Conservation (phyloP, 768 basidiomycete genomes). For the Xerocomellus chrysenteron region DNA sequence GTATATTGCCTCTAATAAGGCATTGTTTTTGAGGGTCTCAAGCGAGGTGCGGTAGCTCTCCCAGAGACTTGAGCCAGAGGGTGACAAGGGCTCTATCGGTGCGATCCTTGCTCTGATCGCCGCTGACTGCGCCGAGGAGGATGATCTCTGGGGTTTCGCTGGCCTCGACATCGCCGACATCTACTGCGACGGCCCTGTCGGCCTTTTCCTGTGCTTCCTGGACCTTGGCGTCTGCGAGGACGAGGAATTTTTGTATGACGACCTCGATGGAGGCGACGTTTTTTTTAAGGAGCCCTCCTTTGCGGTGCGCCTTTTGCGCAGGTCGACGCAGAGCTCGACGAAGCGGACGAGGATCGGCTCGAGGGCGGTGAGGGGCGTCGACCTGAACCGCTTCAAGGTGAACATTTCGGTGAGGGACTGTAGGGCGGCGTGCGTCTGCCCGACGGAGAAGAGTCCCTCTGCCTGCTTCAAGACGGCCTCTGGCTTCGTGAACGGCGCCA, state of each 20-base stretch:
- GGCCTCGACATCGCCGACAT: conserved; percentile 94
- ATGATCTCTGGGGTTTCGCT: conserved; percentile 94
- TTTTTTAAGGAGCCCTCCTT: conserved; percentile 71
- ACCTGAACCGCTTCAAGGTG: conserved; percentile 88
- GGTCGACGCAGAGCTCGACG: conserved; percentile 93
- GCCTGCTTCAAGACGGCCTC: conserved; percentile 90
- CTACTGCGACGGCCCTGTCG: conserved; percentile 69
- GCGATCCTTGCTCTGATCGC: conserved; percentile 86
- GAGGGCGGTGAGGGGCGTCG: conserved; percentile 81
- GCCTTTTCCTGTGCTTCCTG: conserved; percentile 85
- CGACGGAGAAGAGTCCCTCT: conserved; percentile 91
- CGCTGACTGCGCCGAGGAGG: too few species aligned
- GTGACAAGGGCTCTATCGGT: conserved; percentile 94
- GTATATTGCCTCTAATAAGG: conserved; percentile 64
- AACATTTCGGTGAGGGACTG: conserved; percentile 93
- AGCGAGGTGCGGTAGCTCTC: conserved; percentile 72
- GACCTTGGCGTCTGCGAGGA: conserved; percentile 78
- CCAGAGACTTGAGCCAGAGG: conserved; percentile 97
- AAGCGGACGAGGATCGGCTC: conserved; percentile 97
- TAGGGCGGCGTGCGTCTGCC: conserved; percentile 86
- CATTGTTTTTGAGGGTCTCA: conserved; percentile 95
- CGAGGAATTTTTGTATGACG: conserved; percentile 85
- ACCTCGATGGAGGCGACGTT: conserved; percentile 89
- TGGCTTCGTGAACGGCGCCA: conserved; percentile 90
- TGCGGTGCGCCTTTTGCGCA: conserved; percentile 72